Percentiles rank a stretch among this genome's conserved stretches.
Conservation (phyloP, 805 yeast genomes). For the Candida easanensis region DNA sequence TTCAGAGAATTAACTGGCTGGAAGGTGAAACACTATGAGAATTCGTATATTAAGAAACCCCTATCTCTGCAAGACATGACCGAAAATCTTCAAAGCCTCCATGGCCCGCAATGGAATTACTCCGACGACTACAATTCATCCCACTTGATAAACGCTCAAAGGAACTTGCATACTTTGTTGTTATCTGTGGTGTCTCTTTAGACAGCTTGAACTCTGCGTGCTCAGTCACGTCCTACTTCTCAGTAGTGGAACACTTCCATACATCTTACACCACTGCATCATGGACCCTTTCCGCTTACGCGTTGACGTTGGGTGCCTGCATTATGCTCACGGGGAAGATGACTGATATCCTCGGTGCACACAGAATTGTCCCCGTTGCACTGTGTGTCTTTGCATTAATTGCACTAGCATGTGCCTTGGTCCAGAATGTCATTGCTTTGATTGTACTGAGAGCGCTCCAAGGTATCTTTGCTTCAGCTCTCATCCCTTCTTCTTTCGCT, state of each 20-base stretch:
- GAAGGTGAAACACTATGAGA: too few species aligned
- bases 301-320: conserved; percentile 41
- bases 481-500: conserved; percentile 38
- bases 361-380: conserved; percentile 29
- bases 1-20: too few species aligned
- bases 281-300: conserved; percentile 43
- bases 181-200: neutral
- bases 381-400: conserved; percentile 25
- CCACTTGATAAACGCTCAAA: conserved; percentile 6
- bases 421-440: conserved; percentile 34
- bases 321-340: conserved; percentile 26
- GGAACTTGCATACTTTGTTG: neutral
- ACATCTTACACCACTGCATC: conserved; percentile 28
- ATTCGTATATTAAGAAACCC: too few species aligned
- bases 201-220: conserved; percentile 7
- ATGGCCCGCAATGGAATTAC: too few species aligned
- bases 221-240: conserved; percentile 4
- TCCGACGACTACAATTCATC: neutral
- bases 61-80: too few species aligned
- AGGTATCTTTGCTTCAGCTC: conserved; percentile 41
- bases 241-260: conserved; percentile 3
- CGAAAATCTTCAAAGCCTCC: too few species aligned
- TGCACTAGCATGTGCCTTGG: conserved; percentile 35
- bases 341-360: conserved; percentile 41
- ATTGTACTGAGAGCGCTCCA: conserved; percentile 44